A percentile compares a stretch with the other conserved stretches of the same genome.
Conservation (phyloP, 352 stramenopile genomes). For the Phytophthora foliorum region DNA sequence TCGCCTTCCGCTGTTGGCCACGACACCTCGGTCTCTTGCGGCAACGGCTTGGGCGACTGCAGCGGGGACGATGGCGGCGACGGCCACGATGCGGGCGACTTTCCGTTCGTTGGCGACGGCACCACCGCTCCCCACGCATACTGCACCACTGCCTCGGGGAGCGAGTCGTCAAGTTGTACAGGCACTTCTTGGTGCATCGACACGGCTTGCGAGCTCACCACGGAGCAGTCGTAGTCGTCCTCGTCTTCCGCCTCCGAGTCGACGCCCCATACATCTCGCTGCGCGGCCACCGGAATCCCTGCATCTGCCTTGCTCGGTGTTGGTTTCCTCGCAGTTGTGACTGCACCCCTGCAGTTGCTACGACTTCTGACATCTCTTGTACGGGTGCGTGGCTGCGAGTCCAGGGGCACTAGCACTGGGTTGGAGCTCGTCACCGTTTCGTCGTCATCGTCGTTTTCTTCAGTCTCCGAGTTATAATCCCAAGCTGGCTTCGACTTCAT, state of each 20-base stretch:
- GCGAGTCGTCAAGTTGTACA: slow-evolving; percentile 13
- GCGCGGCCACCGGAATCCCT: slow-evolving; percentile 10
- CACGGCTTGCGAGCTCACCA: slow-evolving; percentile 22
- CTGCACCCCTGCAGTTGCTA: slow-evolving; percentile 12
- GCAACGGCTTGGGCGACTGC: slow-evolving; percentile 23
- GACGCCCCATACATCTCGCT: slow-evolving; percentile 30
- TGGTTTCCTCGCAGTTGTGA: slow-evolving; percentile 1
- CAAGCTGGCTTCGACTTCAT: slow-evolving; percentile 23
- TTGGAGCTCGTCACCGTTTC: slow-evolving; percentile 15
- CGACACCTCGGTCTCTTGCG: slow-evolving; percentile 20
- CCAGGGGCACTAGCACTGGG: slow-evolving; percentile 10
- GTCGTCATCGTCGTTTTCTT: slow-evolving; percentile 23
- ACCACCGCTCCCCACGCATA: slow-evolving; percentile 42
- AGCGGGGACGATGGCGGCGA: slow-evolving; percentile 36
- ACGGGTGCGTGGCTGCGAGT: slow-evolving; percentile 5
- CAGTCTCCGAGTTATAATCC: slow-evolving; percentile 34
- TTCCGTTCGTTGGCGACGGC: slow-evolving; percentile 29
- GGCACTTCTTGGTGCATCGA: slow-evolving; percentile 21
- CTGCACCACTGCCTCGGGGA: slow-evolving; percentile 44
- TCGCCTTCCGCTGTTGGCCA: slow-evolving; percentile 26
- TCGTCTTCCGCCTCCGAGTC: slow-evolving; percentile 33
- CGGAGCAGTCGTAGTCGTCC: slow-evolving; percentile 18
- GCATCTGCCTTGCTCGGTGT: slow-evolving; percentile 4
- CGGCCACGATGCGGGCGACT: slow-evolving; percentile 17
- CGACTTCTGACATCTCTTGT: slow-evolving; percentile 8